Evolutionary conservation across 257 asterid genomes (phyloP).

Genomic region (Salvia miltiorrhiza): DNA sequence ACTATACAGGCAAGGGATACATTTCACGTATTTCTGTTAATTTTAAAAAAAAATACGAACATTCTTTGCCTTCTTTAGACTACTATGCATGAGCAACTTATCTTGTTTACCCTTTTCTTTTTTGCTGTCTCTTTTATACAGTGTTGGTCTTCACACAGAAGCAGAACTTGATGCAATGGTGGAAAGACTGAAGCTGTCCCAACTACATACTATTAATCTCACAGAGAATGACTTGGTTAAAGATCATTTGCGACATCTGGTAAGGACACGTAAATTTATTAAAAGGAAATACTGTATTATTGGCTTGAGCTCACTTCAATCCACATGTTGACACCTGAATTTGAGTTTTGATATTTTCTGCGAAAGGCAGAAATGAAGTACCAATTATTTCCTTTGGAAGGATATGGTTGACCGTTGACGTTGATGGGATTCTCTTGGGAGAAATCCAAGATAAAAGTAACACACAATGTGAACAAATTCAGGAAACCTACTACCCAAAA

Average conservation of each 20-base stretch:
- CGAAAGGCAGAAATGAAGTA: background rate
- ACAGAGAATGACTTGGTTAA: slow-evolving; percentile 87
- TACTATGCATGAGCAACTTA: background rate
- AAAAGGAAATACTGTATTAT: background rate
- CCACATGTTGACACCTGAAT: background rate
- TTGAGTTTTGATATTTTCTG: slow-evolving; percentile 3
- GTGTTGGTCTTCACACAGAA: slow-evolving; percentile 83
- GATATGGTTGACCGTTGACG: too few species aligned
- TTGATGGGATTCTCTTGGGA: too few species aligned
- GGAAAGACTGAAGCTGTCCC: slow-evolving; percentile 50
- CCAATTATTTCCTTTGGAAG: too few species aligned
- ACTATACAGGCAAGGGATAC: slow-evolving; percentile 63
- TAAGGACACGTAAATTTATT: slow-evolving; percentile 25
- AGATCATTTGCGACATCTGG: slow-evolving; percentile 94
- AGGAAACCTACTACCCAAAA: background rate
- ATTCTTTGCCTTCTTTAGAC: slow-evolving; percentile 2
- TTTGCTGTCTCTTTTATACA: slow-evolving; percentile 24
- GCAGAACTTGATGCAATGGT: slow-evolving; percentile 68
- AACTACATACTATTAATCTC: slow-evolving; percentile 65
- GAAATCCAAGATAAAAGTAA: background rate
- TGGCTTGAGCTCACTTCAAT: slow-evolving; percentile 5
- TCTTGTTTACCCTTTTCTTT: background rate
- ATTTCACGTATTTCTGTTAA: background rate
- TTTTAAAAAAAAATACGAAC: slow-evolving; percentile 2
- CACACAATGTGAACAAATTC: background rate